Evolutionary conservation across 2,329 filamentous ascomycete genomes (phyloP), one percentile per base, ranked within the genome.

Genomic region (Arthrobotrys sphaeroides): DNA sequence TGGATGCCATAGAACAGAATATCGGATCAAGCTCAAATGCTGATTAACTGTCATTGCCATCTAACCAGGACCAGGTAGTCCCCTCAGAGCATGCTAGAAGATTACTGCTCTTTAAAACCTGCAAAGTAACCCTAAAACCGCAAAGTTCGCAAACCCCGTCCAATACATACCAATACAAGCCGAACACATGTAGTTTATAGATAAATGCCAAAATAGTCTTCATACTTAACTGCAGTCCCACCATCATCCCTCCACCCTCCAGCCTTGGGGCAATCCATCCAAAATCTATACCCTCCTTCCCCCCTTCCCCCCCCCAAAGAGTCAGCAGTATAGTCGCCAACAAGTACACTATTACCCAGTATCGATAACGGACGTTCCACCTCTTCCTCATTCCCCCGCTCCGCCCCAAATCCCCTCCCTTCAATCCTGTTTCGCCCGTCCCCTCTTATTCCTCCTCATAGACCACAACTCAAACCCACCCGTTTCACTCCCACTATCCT

Each of bases 351-450:
- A 67, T 53, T 38, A 53, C 22, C 42, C 10, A 61, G 64, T 75
- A 75, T 75, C 72, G 72, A 75, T 75, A 75, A 65, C 72, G 72
- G 72, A 75, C 43, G 64, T 24, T 60, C 64, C 64, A 40, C 47
- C 49, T 69, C 72, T 69, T 69, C 40, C 33, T 43, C 47, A 16
- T 43, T 43, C 33, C 61, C 47, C 5, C 22, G n/a, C 33, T 10
- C 60, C 12, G 26, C 24, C 31, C 51, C 53, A 13, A 22, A 42
- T 3, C n/a, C n/a, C n/a, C n/a, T n/a, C n/a, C n/a, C n/a, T n/a
- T 67, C 36, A 74, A 55, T 74, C 72, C 31, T 69, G 72, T 43
- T 75, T 75, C 10, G 59, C 62, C 31, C n/a, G n/a, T n/a, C 72
- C 61, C 42, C 72, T 55, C 33, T 59, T 42, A 26, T 51, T 43